Evolutionary conservation across 169 alveolate species (phyloP), one percentile per base, ranked within the genome.

Genomic region (Plasmodium falciparum): DNA sequence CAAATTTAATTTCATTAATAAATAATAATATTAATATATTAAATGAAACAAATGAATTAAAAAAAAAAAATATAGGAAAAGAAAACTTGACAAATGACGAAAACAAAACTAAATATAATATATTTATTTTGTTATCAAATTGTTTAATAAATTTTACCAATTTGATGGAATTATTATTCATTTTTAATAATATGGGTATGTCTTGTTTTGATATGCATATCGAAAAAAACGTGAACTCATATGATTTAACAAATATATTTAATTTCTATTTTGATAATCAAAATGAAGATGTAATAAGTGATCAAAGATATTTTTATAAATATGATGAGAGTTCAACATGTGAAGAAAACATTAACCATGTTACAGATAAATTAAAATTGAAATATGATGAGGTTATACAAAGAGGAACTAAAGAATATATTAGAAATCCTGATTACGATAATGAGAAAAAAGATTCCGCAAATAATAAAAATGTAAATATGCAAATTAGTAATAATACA

Each of bases 181-280:
- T 56, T 47, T 61, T 67, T 43, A 69, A 49, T 39, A 33, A 47
- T 17, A 22, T 47, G 0, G 54, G 56, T 15, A 72, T 15, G 43
- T 43, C 13, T 0, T 43, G 15, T 22, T 29, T 56, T 12, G 83
- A 66, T 59, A 17, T 80, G n/a, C n/a, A 45, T 5, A 80, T 69
- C 3, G 83, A 69, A 15, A 50, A 70, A 39, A 29, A 72, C 12
- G 29, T 62, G 2, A 11, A 11, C 5, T 20, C 56, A 8, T 78
- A 72, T 4, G 90, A 80, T 22, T 61, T 80, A 61, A 50, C 45
- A 56, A 45, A 24, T 62, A 47, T 62, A 52, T 80, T 69, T 61
- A 72, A 80, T 63, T 80, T 80, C 33, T 80, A 80, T 62, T 80
- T 80, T 52, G 76, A 72, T 17, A 47, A 49, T 61, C 17, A 54